These are phyloP conservation scores for Spergularia azorica DNA, from an alignment of 179 eudicot genomes.

Conservation along the genomic window DNA sequence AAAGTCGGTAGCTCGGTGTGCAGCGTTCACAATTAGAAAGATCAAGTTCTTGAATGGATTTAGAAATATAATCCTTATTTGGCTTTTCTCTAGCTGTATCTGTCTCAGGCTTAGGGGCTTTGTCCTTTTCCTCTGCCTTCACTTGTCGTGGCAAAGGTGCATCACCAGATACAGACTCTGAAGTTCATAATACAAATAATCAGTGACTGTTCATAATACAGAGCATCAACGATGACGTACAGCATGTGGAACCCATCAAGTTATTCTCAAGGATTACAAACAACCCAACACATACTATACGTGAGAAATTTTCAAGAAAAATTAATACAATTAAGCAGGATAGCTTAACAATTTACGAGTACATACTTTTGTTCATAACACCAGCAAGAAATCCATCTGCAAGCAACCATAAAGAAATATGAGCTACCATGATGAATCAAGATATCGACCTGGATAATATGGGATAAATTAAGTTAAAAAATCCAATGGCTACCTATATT, in stretches of 20 bases:
- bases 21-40: slow-evolving; percentile 87
- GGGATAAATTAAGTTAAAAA: neutral
- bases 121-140: slow-evolving; percentile 70
- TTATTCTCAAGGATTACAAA: neutral
- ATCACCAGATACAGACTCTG: slow-evolving; percentile 73
- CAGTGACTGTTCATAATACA: neutral
- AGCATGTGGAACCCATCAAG: neutral
- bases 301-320: neutral
- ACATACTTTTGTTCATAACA: slow-evolving; percentile 76
- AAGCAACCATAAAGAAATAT: slow-evolving; percentile 23
- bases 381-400: slow-evolving; percentile 95
- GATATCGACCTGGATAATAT: neutral
- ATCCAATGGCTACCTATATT: slow-evolving; percentile 53
- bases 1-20: slow-evolving; percentile 91
- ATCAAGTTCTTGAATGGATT: slow-evolving; percentile 94
- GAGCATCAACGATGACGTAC: neutral
- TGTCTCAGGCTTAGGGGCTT: slow-evolving; percentile 62
- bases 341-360: slow-evolving; percentile 18
- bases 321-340: slow-evolving; percentile 2
- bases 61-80: slow-evolving; percentile 66
- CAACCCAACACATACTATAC: neutral
- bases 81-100: slow-evolving; percentile 68
- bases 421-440: neutral
- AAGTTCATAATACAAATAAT: slow-evolving; percentile 7
- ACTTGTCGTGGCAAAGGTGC: slow-evolving; percentile 50